Base-by-base conservation (phyloP, 2,329 filamentous ascomycete species). In the Fusarium virguliforme region DNA sequence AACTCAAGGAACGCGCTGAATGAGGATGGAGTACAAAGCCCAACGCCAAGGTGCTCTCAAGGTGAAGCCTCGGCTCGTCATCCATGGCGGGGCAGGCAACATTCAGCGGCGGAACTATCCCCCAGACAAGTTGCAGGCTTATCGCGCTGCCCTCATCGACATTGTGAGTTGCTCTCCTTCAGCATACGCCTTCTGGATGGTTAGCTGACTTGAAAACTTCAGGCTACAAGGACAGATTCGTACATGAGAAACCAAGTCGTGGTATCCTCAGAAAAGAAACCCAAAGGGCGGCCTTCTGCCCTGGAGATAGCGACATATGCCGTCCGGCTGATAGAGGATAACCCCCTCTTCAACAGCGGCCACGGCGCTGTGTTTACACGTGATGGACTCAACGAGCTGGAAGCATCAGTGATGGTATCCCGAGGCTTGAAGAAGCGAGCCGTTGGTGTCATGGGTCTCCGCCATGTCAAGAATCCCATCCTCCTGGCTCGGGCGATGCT, bases 361-460 rank as follows among this genome's bases (percentile, higher is more conserved):
- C 91, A 90, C 75, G 95, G 95, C 59, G 93, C 94, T 56, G 94
- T 97, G 22, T 97, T 97, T 80, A 97, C 94, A 1, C 89, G 91
- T 56, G 90, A 92, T 71, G 95, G 94, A 18, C 87, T 90, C 68
- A 94, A 95, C 79, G 93, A 97, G 82, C 90, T 97, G 67, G 94
- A 97, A 81, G 93, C 93, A 2, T 93, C 90, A 8, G 88, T 97
- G 57, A 97, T 97, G 94, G 92, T 97, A 0, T 92, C 91, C 2
- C 86, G 86, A 30, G 92, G 91, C 0, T 84, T 85, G 62, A 87
- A 89, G 41, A 97, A 97, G 84, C 88, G 93, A 37, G 94, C 90
- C 15, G 92, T 93, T 0, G 93, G 93, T 4, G 89, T 94, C 6
- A 93, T 93, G 82, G 88, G 93, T 4, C 79, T 97, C 13, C 87